Percentiles rank a stretch among this genome's conserved stretches.
Evolutionary conservation across 1,284 basidiomycete genomes (phyloP).

Genomic region (Naganishia sp.): DNA sequence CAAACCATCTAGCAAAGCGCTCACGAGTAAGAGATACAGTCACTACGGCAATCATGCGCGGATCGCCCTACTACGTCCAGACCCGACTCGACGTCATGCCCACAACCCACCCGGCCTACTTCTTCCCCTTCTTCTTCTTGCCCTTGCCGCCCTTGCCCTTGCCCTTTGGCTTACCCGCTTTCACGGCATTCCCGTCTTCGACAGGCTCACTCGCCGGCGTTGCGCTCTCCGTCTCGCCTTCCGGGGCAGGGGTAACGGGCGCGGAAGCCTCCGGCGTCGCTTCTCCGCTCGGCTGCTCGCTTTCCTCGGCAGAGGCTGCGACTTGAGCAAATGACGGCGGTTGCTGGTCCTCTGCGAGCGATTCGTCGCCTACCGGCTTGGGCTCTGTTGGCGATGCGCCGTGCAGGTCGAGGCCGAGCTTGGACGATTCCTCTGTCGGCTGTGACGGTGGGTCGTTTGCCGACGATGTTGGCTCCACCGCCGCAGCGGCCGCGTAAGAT

Average conservation of each 20-base stretch:
- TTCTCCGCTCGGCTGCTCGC: no score
- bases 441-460: not conserved
- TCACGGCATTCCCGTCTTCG: conserved; percentile 4
- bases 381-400: not conserved
- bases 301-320: not conserved
- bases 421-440: not conserved
- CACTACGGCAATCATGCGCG: no score
- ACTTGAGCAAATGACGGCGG: not conserved
- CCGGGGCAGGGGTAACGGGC: not conserved
- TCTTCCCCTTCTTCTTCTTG: conserved; percentile 14
- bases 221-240: not conserved
- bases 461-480: not conserved
- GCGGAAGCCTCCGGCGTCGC: not conserved
- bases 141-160: conserved; percentile 26
- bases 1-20: not conserved
- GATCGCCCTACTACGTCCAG: no score
- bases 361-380: not conserved
- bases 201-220: conserved; percentile 9
- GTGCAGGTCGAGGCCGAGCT: conserved; percentile 22
- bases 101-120: not conserved
- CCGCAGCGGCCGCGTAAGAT: conserved; percentile 9
- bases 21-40: no score
- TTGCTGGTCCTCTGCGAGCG: not conserved
- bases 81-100: no score
- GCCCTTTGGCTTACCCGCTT: conserved; percentile 3